These are phyloP conservation scores for Bryum argenteum DNA, from an alignment of 225 moss, liverwort and hornwort species.

Conservation along the genomic window DNA sequence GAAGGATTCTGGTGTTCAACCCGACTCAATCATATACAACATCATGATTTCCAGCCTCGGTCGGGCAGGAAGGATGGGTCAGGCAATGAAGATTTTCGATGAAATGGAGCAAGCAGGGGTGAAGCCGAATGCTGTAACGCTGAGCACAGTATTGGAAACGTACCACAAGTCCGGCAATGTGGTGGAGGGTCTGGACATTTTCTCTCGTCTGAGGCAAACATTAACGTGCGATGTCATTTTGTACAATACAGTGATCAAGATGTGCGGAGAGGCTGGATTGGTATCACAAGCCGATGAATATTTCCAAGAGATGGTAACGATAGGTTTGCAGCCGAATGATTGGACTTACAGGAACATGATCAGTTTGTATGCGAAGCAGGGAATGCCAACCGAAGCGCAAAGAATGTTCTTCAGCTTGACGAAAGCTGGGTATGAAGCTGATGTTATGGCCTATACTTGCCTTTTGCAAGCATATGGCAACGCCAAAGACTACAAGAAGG, in stretches of 20 bases:
- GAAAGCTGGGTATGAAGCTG: constrained; percentile 59
- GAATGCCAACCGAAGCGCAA: constrained; percentile 74
- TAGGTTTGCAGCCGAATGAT: constrained; percentile 58
- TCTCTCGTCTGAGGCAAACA: constrained; percentile 64
- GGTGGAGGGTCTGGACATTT: constrained; percentile 67
- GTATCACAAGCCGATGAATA: constrained; percentile 63
- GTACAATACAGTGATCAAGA: constrained; percentile 87
- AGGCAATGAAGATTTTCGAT: constrained; percentile 74
- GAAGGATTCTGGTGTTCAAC: constrained; percentile 67
- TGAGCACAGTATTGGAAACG: constrained; percentile 78
- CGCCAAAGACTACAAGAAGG: constrained; percentile 60
- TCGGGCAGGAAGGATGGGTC: constrained; percentile 65
- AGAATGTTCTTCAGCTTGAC: constrained; percentile 55
- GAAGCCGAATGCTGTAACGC: constrained; percentile 73
- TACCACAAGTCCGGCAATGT: constrained; percentile 75
- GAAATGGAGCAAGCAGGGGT: constrained; percentile 81
- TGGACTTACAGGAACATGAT: constrained; percentile 79
- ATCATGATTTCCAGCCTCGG: constrained; percentile 72
- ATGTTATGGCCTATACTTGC: constrained; percentile 81
- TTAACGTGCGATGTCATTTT: constrained; percentile 73
- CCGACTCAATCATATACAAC: constrained; percentile 84
- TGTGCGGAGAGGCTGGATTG: constrained; percentile 81
- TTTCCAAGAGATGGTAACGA: constrained; percentile 61
- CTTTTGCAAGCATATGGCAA: constrained; percentile 81
- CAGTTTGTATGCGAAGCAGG: constrained; percentile 72